Percentiles rank a stretch among this genome's conserved stretches.
Conservation (phyloP, 2,329 filamentous ascomycete genomes). For the Monosporascus sp. region DNA sequence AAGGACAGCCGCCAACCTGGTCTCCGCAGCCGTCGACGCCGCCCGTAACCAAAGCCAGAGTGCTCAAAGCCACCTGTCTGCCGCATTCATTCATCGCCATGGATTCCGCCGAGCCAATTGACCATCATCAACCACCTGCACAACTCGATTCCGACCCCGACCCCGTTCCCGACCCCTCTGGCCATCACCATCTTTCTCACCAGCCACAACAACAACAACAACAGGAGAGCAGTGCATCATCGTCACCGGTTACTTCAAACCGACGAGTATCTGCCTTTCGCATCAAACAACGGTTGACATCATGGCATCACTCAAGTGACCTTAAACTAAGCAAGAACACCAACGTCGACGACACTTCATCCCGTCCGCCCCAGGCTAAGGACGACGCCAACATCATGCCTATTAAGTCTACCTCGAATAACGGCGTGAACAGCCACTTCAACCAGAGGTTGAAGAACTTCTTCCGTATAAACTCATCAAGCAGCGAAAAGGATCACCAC, state of each 20-base stretch:
- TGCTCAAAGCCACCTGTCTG: slow-evolving; percentile 2
- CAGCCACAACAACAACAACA: slow-evolving; percentile 6
- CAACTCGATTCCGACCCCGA: slow-evolving; percentile 11
- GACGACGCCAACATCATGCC: slow-evolving; percentile 36
- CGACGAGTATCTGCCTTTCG: slow-evolving; percentile 21
- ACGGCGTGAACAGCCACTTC: slow-evolving; percentile 52
- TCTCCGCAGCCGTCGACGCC: no score
- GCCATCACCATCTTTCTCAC: slow-evolving; percentile 18
- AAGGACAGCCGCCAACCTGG: no score
- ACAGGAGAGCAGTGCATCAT: not conserved
- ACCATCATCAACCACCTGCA: not conserved
- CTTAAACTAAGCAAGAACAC: slow-evolving; percentile 14
- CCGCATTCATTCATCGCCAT: slow-evolving; percentile 15
- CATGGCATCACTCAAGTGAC: slow-evolving; percentile 28
- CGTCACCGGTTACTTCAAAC: slow-evolving; percentile 4
- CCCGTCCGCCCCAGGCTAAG: not conserved
- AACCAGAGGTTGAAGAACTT: slow-evolving; percentile 66
- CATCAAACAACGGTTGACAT: slow-evolving; percentile 27
- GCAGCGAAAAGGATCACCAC: slow-evolving; percentile 13
- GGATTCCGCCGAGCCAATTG: slow-evolving; percentile 20
- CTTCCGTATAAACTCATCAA: slow-evolving; percentile 59
- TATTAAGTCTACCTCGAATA: slow-evolving; percentile 47
- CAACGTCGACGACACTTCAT: slow-evolving; percentile 10
- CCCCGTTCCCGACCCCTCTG: slow-evolving; percentile 11
- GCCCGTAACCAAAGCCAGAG: no score